Percentiles rank a stretch among this genome's conserved stretches.
Conservation (phyloP, 306 rosid genomes). For the Corylus heterophylla region DNA sequence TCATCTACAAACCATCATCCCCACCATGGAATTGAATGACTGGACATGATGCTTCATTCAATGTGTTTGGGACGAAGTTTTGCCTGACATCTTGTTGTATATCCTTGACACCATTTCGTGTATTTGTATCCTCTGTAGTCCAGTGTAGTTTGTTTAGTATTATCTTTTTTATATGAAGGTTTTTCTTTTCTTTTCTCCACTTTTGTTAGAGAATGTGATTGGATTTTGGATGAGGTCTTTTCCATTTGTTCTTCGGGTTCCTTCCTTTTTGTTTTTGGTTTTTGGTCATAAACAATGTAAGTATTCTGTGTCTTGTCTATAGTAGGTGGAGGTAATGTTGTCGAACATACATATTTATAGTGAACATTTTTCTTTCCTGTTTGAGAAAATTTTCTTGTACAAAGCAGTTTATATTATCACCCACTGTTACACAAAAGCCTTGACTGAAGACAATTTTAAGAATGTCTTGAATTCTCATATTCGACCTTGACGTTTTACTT, state of each 20-base stretch:
- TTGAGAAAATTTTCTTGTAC: conserved; percentile 33
- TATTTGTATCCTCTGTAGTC: conserved; percentile 44
- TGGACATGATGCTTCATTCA: conserved; percentile 40
- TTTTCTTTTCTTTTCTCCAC: neutral
- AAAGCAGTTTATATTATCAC: neutral
- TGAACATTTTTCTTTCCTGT: conserved; percentile 31
- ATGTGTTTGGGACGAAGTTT: conserved; percentile 39
- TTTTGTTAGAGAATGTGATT: conserved; percentile 43
- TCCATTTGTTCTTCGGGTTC: conserved; percentile 29
- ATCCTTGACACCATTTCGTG: conserved; percentile 57
- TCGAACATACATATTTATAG: conserved; percentile 29
- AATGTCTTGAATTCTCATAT: neutral
- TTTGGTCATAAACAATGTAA: conserved; percentile 39
- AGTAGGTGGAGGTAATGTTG: conserved; percentile 35
- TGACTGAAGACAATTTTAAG: neutral
- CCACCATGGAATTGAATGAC: conserved; percentile 78
- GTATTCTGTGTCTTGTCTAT: conserved; percentile 40
- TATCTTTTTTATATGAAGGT: conserved; percentile 26
- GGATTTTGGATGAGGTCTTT: conserved; percentile 44
- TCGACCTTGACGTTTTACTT: neutral
- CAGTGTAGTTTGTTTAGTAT: conserved; percentile 33
- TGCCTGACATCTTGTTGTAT: conserved; percentile 51
- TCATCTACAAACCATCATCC: conserved; percentile 75
- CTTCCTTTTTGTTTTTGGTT: conserved; percentile 9
- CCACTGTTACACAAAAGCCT: neutral